These are phyloP conservation scores for Fusarium sp. DNA, from an alignment of 2,329 filamentous ascomycete species.

Conservation along the genomic window DNA sequence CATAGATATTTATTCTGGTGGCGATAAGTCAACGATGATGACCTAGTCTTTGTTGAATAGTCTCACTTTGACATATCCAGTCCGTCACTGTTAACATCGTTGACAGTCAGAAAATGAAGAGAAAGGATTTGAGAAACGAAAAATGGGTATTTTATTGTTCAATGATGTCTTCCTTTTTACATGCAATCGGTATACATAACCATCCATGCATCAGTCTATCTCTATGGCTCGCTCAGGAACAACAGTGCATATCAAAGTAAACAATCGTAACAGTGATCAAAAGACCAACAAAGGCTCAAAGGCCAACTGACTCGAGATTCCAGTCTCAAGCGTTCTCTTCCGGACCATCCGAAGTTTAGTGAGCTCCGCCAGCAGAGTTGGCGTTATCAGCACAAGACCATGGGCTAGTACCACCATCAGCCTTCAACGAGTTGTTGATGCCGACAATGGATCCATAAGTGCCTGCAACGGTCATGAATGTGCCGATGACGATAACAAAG, in stretches of 20 bases:
- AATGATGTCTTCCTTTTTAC: background rate
- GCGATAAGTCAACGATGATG: background rate
- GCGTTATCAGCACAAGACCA: conserved; percentile 60
- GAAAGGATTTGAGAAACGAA: background rate
- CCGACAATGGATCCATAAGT: conserved; percentile 57
- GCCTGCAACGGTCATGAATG: conserved; percentile 57
- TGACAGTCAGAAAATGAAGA: background rate
- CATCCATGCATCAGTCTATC: background rate
- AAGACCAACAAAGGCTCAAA: background rate
- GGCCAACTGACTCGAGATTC: background rate
- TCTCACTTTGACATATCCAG: background rate
- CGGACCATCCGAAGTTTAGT: background rate
- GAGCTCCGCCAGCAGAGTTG: conserved; percentile 36
- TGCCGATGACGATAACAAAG: conserved; percentile 32
- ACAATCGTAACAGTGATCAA: background rate
- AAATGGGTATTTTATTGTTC: background rate
- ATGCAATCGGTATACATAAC: background rate
- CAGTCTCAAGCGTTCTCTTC: background rate
- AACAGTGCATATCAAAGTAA: background rate
- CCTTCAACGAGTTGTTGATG: conserved; percentile 49
- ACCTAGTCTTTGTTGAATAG: no score
- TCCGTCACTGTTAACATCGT: background rate
- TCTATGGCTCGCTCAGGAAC: no score
- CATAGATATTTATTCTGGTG: no score
- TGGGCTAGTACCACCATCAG: conserved; percentile 50